phyloP scores from a whole-genome alignment of 106 monocot species.

The Amphibolis antarctica region DNA sequence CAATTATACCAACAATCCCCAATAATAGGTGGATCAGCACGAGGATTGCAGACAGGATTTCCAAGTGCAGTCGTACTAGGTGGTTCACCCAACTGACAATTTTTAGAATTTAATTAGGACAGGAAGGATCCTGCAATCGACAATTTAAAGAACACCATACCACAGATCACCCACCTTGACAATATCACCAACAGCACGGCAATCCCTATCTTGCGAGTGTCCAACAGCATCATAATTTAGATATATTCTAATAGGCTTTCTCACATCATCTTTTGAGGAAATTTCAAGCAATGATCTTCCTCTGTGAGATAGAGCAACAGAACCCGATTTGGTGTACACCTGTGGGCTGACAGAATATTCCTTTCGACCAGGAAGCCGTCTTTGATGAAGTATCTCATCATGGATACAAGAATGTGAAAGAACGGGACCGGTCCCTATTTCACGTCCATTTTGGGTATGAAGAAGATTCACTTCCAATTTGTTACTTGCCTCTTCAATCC shows the following conservation, averaged over 20 bases:
- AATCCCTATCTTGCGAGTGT: slow-evolving; percentile 80
- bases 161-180: slow-evolving; percentile 44
- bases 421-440: slow-evolving; percentile 14
- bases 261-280: slow-evolving; percentile 36
- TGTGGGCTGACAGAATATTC: slow-evolving; percentile 89
- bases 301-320: slow-evolving; percentile 11
- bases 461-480: neutral
- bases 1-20: slow-evolving; percentile 98
- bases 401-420: slow-evolving; percentile 96
- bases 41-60: slow-evolving; percentile 59
- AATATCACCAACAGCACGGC: slow-evolving; percentile 62
- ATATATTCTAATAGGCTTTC: slow-evolving; percentile 80
- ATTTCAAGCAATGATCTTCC: slow-evolving; percentile 60
- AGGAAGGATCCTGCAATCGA: too few species aligned
- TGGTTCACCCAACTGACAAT: slow-evolving; percentile 91
- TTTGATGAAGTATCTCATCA: slow-evolving; percentile 81
- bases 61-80: slow-evolving; percentile 26
- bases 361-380: slow-evolving; percentile 64
- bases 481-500: slow-evolving; percentile 11
- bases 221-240: slow-evolving; percentile 98
- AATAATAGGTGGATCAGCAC: slow-evolving; percentile 68
- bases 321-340: slow-evolving; percentile 38
- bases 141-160: neutral
- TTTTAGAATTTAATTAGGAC: too few species aligned
- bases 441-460: slow-evolving; percentile 19